Evolutionary conservation across 192 early-diverging fungal species (phyloP).

Genomic region (Backusella circina): DNA sequence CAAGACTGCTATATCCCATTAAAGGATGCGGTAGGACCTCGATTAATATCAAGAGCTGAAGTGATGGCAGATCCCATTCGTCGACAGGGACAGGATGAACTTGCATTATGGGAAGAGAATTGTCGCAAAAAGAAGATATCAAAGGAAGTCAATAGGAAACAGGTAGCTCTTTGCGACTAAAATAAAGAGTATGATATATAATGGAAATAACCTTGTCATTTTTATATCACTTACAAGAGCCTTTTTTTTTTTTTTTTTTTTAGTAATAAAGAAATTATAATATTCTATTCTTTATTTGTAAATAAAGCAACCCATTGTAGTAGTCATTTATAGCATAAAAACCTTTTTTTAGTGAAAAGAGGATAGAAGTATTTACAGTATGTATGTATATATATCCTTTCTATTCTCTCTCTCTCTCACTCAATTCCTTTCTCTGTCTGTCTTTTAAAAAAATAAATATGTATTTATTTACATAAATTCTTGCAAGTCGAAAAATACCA

Average conservation of each 20-base stretch:
- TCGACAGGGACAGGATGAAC: conserved; percentile 3
- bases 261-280: too few relatives aligned
- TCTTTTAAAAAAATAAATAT: not conserved
- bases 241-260: too few relatives aligned
- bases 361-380: too few relatives aligned
- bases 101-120: conserved; percentile 2
- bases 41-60: conserved; percentile 3
- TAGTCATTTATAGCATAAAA: not conserved
- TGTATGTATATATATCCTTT: too few relatives aligned
- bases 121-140: not conserved
- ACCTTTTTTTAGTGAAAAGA: not conserved
- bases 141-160: not conserved
- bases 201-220: not conserved
- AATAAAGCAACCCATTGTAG: too few relatives aligned
- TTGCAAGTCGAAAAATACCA: conserved; percentile 10
- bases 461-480: conserved; percentile 10
- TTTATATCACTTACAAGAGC: not conserved
- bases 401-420: too few relatives aligned
- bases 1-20: not conserved
- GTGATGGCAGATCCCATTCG: conserved; percentile 11
- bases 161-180: not conserved
- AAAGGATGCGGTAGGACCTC: not conserved
- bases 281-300: too few relatives aligned
- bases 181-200: not conserved
- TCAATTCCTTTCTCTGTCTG: too few relatives aligned